Evolutionary conservation across 176 grass and related monocot genomes (phyloP).

Genomic region (Miscanthus lutarioriparius): DNA sequence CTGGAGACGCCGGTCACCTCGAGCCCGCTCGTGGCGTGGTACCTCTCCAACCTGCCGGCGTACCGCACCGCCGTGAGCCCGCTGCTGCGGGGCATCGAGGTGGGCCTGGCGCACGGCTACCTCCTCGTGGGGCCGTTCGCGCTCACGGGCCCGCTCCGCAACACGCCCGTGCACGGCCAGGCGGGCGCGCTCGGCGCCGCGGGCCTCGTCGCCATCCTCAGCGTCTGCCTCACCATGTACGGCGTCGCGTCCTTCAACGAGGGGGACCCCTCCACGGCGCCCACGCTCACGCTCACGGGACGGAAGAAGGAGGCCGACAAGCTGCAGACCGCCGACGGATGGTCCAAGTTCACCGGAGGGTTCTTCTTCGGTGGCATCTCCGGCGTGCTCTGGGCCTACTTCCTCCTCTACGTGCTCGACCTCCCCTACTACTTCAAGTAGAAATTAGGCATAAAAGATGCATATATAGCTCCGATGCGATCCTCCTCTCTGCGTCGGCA

Average conservation of each 20-base stretch:
- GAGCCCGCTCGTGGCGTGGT: slow-evolving; percentile 88
- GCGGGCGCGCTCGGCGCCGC: slow-evolving; percentile 73
- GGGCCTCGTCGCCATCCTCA: slow-evolving; percentile 85
- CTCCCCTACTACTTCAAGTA: slow-evolving; percentile 99
- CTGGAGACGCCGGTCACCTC: slow-evolving; percentile 90
- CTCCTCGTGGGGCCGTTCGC: slow-evolving; percentile 94
- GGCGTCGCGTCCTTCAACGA: slow-evolving; percentile 77
- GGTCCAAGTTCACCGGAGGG: slow-evolving; percentile 81
- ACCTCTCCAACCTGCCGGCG: slow-evolving; percentile 95
- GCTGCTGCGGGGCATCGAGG: slow-evolving; percentile 89
- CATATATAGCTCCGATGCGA: neutral
- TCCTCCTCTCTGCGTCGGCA: neutral
- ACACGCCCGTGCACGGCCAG: slow-evolving; percentile 78
- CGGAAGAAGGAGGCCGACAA: slow-evolving; percentile 97
- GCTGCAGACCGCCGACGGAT: slow-evolving; percentile 91
- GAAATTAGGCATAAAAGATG: neutral
- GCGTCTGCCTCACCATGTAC: slow-evolving; percentile 90
- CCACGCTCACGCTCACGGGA: slow-evolving; percentile 76
- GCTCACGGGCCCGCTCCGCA: slow-evolving; percentile 83
- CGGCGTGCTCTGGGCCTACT: slow-evolving; percentile 85
- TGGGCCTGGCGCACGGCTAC: slow-evolving; percentile 90
- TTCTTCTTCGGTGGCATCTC: slow-evolving; percentile 97
- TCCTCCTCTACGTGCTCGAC: slow-evolving; percentile 96
- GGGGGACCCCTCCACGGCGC: slow-evolving; percentile 72
- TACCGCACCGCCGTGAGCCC: slow-evolving; percentile 96